Percentiles rank a stretch among this genome's conserved stretches.
Conservation (phyloP, 2,329 filamentous ascomycete species). For the Neoarthrinium moseri region DNA sequence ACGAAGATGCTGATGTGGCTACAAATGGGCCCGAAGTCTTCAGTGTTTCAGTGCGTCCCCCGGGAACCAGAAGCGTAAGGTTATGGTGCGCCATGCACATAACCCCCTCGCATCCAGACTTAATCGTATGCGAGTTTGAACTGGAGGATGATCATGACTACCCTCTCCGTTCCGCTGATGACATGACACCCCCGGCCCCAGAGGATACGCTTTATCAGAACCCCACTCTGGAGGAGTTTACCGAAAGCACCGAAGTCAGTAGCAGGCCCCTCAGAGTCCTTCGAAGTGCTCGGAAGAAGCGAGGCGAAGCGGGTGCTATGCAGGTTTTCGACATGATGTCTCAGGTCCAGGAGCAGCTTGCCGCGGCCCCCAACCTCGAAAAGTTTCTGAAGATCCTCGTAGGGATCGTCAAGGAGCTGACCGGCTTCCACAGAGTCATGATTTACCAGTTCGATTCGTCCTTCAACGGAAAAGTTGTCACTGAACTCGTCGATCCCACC, state of each 20-base stretch:
- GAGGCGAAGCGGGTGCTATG: slow-evolving; percentile 80
- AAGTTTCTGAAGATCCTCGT: slow-evolving; percentile 77
- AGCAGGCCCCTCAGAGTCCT: slow-evolving; percentile 78
- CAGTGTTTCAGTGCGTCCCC: slow-evolving; percentile 67
- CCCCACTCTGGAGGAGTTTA: slow-evolving; percentile 71
- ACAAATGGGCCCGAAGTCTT: slow-evolving; percentile 84
- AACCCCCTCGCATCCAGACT: slow-evolving; percentile 62
- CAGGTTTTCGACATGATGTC: slow-evolving; percentile 91
- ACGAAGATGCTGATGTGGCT: slow-evolving; percentile 74
- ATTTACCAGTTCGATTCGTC: slow-evolving; percentile 84
- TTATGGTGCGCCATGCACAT: slow-evolving; percentile 88
- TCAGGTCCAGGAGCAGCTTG: slow-evolving; percentile 85
- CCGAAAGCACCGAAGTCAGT: slow-evolving; percentile 71
- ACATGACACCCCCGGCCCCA: slow-evolving; percentile 59
- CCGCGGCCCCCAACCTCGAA: slow-evolving; percentile 68
- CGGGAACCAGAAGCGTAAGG: slow-evolving; percentile 57
- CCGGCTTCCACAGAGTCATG: slow-evolving; percentile 90
- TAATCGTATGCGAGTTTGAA: slow-evolving; percentile 88
- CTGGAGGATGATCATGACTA: slow-evolving; percentile 72
- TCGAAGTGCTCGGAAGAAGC: slow-evolving; percentile 70
- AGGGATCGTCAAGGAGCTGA: slow-evolving; percentile 84
- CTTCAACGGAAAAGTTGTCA: slow-evolving; percentile 85
- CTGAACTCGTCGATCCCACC: slow-evolving; percentile 78
- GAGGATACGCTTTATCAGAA: slow-evolving; percentile 73
- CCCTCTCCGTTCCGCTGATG: slow-evolving; percentile 64